Base-by-base conservation (phyloP, 2,329 filamentous ascomycete genomes). In the Neoascochyta sp. region DNA sequence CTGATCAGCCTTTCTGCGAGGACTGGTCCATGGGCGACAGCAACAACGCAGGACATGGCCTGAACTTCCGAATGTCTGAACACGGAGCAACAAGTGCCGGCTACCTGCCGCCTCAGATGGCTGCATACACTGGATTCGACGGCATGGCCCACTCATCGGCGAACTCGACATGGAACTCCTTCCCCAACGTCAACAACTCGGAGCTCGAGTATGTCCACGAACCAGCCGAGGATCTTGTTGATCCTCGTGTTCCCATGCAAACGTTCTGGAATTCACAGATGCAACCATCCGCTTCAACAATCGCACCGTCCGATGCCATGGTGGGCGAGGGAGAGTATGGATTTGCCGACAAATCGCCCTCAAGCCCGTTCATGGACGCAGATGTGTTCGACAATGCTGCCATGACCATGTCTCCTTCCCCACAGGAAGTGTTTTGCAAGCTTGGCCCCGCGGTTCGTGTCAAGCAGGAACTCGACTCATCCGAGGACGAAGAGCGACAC, bases 371-470 rank as follows among this genome's bases (percentile, higher is more conserved):
- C 13, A 37, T 37, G 25, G 34, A 37, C 6, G 19, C 34, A 4
- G 34, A 37, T 9, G 19, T 19, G 7, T 37, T 32, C 8, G 29
- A 37, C 26, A 28, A 37, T 11, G 22, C 29, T 11, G 29, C 34
- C 9, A 33, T 37, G 34, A 29, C 29, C 4, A 32, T 37, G 13
- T 22, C 29, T 17, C 13, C 22, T 20, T 32, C 34, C 7, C 52
- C 49, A 14, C 40, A 54, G 29, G 47, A 50, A 10, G 45, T 49
- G 11, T 26, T 34, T 15, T 40, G 49, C 38, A 47, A 52, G 32
- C 35, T 32, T 20, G 49, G 51, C 22, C 20, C 21, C n/a, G 36
- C 41, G 11, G 21, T 36, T n/a, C 31, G 32, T n/a, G 32, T 54
- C n/a, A 51, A 53, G 28, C 42, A 45, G n/a, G 47, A 57, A 9